Evolutionary conservation across 1,139 yeast genomes (phyloP), one percentile per base, ranked within the genome.

Genomic region (Taphrina populina): DNA sequence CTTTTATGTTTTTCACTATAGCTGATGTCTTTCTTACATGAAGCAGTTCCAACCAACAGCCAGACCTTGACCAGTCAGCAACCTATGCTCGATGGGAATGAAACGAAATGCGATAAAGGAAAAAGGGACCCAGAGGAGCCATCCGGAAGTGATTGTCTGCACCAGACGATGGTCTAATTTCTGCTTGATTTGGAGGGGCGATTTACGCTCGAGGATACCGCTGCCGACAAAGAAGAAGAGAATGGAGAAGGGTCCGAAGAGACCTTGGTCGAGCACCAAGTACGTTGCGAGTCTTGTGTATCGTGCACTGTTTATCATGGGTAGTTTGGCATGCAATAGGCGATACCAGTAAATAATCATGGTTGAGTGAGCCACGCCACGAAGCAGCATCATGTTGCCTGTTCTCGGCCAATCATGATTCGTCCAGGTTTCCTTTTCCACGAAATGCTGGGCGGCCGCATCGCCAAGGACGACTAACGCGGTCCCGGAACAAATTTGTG

Each of bases 261-360:
- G 30, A 17, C 39, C 45, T 6, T 49, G 54, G 19, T 49, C 54
- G 36, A 49, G 39, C 24, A 27, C 11, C 20, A 49, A 33, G 24
- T 49, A 46, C 17, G 26, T 21, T 10, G 29, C 36, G n/a, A 39
- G 20, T 6, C 54, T 37, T 7, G 30, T 7, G n/a, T 23, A n/a
- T 10, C 24, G 20, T 13, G 40, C 10, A 6, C 20, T 17, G 5
- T 13, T 15, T 3, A 40, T 37, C 36, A 49, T 29, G 27, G 54
- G 26, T 17, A 49, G 33, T 19, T 30, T 37, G 24, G 46, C 24
- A 8, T 49, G 36, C 17, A 49, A 46, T 11, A 49, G 32, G 15
- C 39, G 27, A 26, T 49, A 49, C 54, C 54, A 49, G 39, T 40
- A 40, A 29, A 49, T 40, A 23, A 49, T 49, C 46, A 37, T 41